Evolutionary conservation across 1,284 basidiomycete genomes (phyloP).

Genomic region (Rhodotorula sp.): DNA sequence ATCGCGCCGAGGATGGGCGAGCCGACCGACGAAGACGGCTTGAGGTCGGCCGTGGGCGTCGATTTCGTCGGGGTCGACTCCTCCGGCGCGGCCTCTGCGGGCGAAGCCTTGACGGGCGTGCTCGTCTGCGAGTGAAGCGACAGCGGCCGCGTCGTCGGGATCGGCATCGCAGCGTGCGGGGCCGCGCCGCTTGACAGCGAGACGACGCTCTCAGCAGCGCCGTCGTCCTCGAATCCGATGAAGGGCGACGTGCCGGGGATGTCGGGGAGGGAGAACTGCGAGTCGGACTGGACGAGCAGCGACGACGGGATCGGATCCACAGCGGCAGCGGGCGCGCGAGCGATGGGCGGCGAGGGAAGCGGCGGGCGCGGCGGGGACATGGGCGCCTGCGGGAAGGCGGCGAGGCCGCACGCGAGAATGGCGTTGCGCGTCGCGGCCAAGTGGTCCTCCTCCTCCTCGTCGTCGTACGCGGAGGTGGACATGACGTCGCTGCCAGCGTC

Average conservation of each 20-base stretch:
- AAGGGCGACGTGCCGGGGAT: conserved; percentile 39
- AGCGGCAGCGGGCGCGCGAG: neutral
- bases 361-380: neutral
- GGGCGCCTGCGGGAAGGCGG: conserved; percentile 5
- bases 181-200: conserved; percentile 10
- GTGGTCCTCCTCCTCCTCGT: conserved; percentile 22
- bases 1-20: conserved; percentile 28
- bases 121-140: neutral
- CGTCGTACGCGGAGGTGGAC: conserved; percentile 30
- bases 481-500: conserved; percentile 20
- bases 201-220: conserved; percentile 23
- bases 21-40: neutral
- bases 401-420: conserved; percentile 5
- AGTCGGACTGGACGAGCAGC: conserved; percentile 15
- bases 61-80: conserved; percentile 3
- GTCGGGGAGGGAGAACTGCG: conserved; percentile 40
- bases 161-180: neutral
- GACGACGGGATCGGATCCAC: neutral
- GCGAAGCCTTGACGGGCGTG: neutral
- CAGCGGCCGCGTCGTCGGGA: conserved; percentile 17
- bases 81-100: neutral
- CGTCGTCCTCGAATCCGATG: conserved; percentile 38
- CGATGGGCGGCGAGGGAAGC: neutral
- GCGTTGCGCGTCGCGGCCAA: conserved; percentile 13
- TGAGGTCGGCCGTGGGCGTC: conserved; percentile 10